Evolutionary conservation across 192 early-diverging fungal genomes (phyloP).

Genomic region (Coemansia sp.): DNA sequence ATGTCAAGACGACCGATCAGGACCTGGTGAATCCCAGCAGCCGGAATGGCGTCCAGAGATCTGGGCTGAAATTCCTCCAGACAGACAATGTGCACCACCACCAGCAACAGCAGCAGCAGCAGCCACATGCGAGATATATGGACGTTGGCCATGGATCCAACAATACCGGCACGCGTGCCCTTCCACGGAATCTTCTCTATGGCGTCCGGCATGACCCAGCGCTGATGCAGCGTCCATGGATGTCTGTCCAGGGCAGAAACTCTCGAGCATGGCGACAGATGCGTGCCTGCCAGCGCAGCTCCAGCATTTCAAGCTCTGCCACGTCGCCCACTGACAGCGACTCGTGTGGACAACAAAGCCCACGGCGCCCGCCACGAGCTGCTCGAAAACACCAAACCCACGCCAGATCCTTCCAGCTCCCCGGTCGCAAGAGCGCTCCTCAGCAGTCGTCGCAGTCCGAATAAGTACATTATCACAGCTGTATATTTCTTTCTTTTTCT

Average conservation of each 20-base stretch:
- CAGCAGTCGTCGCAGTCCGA: slow-evolving; percentile 2
- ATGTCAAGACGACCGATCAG: slow-evolving; percentile 32
- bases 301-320: slow-evolving; percentile 10
- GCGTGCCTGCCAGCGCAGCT: slow-evolving; percentile 24
- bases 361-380: slow-evolving; percentile 15
- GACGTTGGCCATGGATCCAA: neutral
- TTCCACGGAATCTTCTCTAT: slow-evolving; percentile 4
- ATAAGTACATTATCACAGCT: neutral
- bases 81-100: neutral
- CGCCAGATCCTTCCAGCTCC: neutral
- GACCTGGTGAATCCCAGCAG: slow-evolving; percentile 15
- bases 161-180: neutral
- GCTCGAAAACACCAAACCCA: neutral
- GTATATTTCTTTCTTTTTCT: neutral
- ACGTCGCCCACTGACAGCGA: slow-evolving; percentile 8
- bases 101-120: slow-evolving; percentile 6
- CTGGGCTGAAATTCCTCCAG: slow-evolving; percentile 16
- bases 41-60: slow-evolving; percentile 1
- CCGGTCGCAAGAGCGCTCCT: neutral
- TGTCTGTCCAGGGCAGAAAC: slow-evolving; percentile 26
- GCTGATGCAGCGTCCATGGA: slow-evolving; percentile 35
- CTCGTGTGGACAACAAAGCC: neutral
- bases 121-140: neutral
- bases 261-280: slow-evolving; percentile 48
- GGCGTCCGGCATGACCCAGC: slow-evolving; percentile 4